Conservation (phyloP, 73 alveolate genomes). For the Paramecium octaurelia region DNA sequence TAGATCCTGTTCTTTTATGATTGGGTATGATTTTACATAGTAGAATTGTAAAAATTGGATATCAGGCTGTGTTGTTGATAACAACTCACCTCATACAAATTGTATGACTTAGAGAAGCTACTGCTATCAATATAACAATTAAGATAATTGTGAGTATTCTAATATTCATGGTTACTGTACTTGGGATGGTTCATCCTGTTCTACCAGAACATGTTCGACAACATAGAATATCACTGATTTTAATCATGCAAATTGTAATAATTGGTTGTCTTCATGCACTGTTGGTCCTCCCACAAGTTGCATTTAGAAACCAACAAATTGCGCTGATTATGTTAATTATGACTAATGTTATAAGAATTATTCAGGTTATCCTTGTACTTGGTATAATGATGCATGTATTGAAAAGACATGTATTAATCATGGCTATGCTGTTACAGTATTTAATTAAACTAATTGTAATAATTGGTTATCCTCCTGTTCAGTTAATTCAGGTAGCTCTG, state of each 20-base stretch:
- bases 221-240: not conserved
- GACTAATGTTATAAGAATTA: not conserved
- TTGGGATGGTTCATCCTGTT: slow-evolving; percentile 15
- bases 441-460: not conserved
- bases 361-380: not conserved
- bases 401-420: slow-evolving; percentile 23
- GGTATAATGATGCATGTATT: slow-evolving; percentile 16
- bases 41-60: not conserved
- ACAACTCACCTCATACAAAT: not conserved
- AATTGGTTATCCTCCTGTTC: not conserved
- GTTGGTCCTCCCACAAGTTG: slow-evolving; percentile 10
- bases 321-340: not conserved
- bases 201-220: not conserved
- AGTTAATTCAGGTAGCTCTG: slow-evolving; percentile 2
- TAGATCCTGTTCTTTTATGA: not conserved
- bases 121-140: not conserved
- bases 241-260: not conserved
- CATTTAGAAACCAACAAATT: not conserved
- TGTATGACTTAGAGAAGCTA: not conserved
- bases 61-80: not conserved
- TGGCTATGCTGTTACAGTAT: not conserved
- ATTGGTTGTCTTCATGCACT: slow-evolving; percentile 15
- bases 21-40: not conserved
- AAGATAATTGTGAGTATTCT: not conserved
- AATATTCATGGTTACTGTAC: not conserved